phyloP scores from a whole-genome alignment of 805 yeast genomes.

The Yarrowia sp. region DNA sequence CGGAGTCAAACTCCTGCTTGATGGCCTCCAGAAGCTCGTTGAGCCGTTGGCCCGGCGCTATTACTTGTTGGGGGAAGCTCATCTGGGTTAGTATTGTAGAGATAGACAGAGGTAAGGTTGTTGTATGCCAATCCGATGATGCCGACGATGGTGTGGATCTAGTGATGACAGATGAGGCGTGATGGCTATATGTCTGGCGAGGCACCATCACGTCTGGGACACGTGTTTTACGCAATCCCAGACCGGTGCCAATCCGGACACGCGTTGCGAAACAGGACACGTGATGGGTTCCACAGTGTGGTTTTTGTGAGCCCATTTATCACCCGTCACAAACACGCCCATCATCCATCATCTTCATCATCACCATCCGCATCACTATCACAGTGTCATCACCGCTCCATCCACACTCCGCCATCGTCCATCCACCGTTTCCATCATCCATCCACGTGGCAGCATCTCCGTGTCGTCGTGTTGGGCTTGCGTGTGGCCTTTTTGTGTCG shows the following conservation, averaged over 20 bases:
- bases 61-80: slow-evolving; percentile 25
- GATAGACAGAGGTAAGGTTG: too few relatives aligned
- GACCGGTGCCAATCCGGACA: too few relatives aligned
- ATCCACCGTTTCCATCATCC: background rate
- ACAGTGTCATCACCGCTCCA: background rate
- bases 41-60: slow-evolving; percentile 41
- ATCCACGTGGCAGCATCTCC: background rate
- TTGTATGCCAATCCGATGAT: too few relatives aligned
- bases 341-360: background rate
- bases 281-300: too few relatives aligned
- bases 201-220: too few relatives aligned
- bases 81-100: slow-evolving; percentile 5
- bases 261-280: too few relatives aligned
- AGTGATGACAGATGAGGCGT: too few relatives aligned
- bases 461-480: background rate
- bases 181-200: too few relatives aligned
- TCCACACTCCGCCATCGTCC: background rate
- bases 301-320: too few relatives aligned
- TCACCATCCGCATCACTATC: background rate
- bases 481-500: background rate
- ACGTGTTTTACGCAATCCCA: too few relatives aligned
- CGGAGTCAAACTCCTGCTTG: slow-evolving; percentile 83
- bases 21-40: slow-evolving; percentile 87
- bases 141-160: too few relatives aligned
- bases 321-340: background rate